Evolutionary conservation across 2,329 filamentous ascomycete genomes (phyloP), one percentile per base, ranked within the genome.

Genomic region (Talaromyces sp.): DNA sequence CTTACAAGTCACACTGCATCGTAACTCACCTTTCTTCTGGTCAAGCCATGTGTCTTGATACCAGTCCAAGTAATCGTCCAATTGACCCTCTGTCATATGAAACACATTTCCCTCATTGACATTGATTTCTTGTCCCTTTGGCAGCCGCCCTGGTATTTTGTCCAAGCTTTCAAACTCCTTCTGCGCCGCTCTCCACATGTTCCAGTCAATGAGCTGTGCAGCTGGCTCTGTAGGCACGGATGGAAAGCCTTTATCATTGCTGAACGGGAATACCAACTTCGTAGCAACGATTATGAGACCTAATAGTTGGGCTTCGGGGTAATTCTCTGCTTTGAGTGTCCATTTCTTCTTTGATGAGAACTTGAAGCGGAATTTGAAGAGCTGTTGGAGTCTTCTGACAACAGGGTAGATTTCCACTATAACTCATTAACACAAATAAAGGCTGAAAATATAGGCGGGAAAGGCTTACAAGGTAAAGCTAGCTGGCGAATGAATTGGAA

Each of bases 11-110:
- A 38, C 29, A 17, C 43, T 36, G 27, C 11, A 38, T 15, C 13
- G 56, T 43, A 49, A 49, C 69, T 17, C 63, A 77, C 75, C 67
- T 70, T 70, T 74, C 38, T 61, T 72, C 51, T 60, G 64, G 61
- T 79, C 75, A 40, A 80, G 69, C 81, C 88, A 91, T 53, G 84
- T 89, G 65, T 83, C 82, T 72, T 91, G 88, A 73, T 91, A 93
- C 88, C 90, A 95, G 75, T 92, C 86, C 76, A 96, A 82, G 72
- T 93, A 94, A 66, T 90, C 85, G 71, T 93, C 90, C 43, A 94
- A 79, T 68, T 90, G 84, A 25, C 83, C 78, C 5, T 82, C 78
- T 2, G 79, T 81, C 86, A 93, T 88, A 1, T 79, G 75, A 47
- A 88, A 82, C 8, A 91, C 84, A 69, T 92, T 85, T 3, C 80